Evolutionary conservation across 2,329 filamentous ascomycete species (phyloP).

Genomic region (Venturia carpophila): DNA sequence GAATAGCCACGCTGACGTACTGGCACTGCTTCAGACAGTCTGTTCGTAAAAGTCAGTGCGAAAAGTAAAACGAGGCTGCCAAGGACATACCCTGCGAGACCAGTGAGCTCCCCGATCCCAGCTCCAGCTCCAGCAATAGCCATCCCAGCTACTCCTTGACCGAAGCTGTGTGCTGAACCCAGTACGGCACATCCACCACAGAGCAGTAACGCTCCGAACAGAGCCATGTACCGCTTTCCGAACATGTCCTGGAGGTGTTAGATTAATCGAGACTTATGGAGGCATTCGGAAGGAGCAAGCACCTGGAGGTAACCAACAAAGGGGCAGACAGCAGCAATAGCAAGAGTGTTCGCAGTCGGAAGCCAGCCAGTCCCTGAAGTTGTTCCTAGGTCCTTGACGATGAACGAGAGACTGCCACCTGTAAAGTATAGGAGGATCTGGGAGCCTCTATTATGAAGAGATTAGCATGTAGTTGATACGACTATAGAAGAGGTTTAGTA

Average conservation of each 20-base stretch:
- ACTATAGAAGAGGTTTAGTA: constrained; percentile 15
- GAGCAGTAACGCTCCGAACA: constrained; percentile 28
- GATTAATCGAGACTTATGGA: too few relatives aligned
- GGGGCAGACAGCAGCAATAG: constrained; percentile 29
- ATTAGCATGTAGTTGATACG: not conserved
- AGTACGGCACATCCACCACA: constrained; percentile 28
- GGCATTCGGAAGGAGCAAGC: too few relatives aligned
- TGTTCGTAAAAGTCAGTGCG: constrained; percentile 13
- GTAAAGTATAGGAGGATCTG: constrained; percentile 31
- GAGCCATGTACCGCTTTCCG: constrained; percentile 30
- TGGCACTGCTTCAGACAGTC: constrained; percentile 29
- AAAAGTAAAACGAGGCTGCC: not conserved
- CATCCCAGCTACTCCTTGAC: constrained; percentile 30
- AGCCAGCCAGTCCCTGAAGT: constrained; percentile 26
- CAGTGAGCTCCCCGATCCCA: constrained; percentile 30
- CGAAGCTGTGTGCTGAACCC: constrained; percentile 28
- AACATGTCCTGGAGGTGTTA: constrained; percentile 29
- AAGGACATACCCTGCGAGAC: constrained; percentile 29
- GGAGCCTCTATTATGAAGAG: constrained; percentile 23
- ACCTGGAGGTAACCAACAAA: constrained; percentile 29
- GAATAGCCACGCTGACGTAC: constrained; percentile 30
- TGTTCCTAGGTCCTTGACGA: constrained; percentile 26
- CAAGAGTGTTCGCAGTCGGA: constrained; percentile 31
- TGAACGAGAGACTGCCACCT: constrained; percentile 29
- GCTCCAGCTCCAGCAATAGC: constrained; percentile 30